Base-by-base conservation (phyloP, 768 basidiomycete species). In the Austroboletus eburneus region DNA sequence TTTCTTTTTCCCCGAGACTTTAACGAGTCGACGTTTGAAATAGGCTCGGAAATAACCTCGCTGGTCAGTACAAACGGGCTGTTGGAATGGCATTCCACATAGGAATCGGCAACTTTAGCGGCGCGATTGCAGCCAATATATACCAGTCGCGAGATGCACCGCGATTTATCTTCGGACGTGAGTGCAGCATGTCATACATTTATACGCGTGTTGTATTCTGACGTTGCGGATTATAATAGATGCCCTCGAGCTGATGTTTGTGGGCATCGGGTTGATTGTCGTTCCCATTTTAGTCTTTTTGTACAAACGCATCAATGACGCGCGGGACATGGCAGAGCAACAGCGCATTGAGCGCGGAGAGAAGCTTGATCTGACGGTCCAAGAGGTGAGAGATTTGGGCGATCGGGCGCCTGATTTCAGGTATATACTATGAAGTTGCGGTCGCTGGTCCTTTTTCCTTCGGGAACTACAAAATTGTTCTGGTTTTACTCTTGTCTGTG, bases 51-150 rank as follows among this genome's bases (percentile, higher is more conserved):
- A 62, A 61, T 16, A 61, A 87, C 52, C 69, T 84, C 10, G 65
- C 76, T 0, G 85, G 85, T 0, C 81, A 83, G 49, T 85, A 81
- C 59, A 87, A 86, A 58, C 82, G 85, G 4, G 84, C 65, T 14
- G 69, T 82, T 10, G 83, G 79, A 3, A 79, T 87, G 75, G 83
- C 82, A 0, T 43, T 85, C 21, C 79, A 85, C 32, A 44, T 52
- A 38, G 56, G 57, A 39, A 35, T 64, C 70, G 83, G 83, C 17
- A 85, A 83, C 58, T 77, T 85, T 49, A 67, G 76, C 22, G 84
- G 83, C 2, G 80, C 79, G 0, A 79, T 86, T 43, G 78, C 83
- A 2, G 72, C 74, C 7, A 84, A 80, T 51, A 76, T 87, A 7
- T 87, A 79, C 58, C 72, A 81, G 13, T 51, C 74, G 0, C 68